A percentile compares a stretch with the other conserved stretches of the same genome.
These are phyloP conservation scores for Cladosporium sp. DNA, from an alignment of 2,329 filamentous ascomycete species.

Conservation along the genomic window DNA sequence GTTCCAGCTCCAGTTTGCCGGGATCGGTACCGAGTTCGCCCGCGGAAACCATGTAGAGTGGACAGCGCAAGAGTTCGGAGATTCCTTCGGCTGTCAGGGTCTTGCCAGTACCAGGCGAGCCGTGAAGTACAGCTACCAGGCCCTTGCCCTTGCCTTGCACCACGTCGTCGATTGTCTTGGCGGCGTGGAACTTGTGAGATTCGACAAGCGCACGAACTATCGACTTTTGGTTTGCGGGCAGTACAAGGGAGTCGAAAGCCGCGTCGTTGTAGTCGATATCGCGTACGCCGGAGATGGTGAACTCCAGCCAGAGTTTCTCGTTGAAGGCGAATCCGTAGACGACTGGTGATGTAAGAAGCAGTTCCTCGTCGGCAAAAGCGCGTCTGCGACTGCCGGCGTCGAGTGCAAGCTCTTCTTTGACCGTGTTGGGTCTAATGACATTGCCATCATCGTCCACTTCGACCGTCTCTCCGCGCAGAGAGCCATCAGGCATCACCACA, in stretches of 20 bases:
- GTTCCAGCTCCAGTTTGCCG: conserved; percentile 68
- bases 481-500: conserved; percentile 49
- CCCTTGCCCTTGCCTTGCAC: conserved; percentile 78
- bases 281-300: conserved; percentile 73
- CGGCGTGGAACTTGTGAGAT: conserved; percentile 78
- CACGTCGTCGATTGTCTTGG: conserved; percentile 76
- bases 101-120: conserved; percentile 84
- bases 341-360: conserved; percentile 78
- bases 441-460: conserved; percentile 57
- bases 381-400: conserved; percentile 24
- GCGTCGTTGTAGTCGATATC: conserved; percentile 83
- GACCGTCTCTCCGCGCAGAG: conserved; percentile 52
- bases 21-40: conserved; percentile 81
- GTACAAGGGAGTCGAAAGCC: conserved; percentile 79
- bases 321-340: conserved; percentile 85
- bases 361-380: conserved; percentile 75
- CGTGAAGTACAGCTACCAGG: conserved; percentile 78
- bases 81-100: conserved; percentile 86
- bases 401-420: conserved; percentile 26
- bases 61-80: conserved; percentile 76
- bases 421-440: conserved; percentile 22
- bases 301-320: conserved; percentile 89
- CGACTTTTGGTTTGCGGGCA: conserved; percentile 63
- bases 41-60: conserved; percentile 79
- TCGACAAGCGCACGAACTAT: conserved; percentile 78